phyloP scores from a whole-genome alignment of 1,284 basidiomycete species.

The Boletus coffeatus region DNA sequence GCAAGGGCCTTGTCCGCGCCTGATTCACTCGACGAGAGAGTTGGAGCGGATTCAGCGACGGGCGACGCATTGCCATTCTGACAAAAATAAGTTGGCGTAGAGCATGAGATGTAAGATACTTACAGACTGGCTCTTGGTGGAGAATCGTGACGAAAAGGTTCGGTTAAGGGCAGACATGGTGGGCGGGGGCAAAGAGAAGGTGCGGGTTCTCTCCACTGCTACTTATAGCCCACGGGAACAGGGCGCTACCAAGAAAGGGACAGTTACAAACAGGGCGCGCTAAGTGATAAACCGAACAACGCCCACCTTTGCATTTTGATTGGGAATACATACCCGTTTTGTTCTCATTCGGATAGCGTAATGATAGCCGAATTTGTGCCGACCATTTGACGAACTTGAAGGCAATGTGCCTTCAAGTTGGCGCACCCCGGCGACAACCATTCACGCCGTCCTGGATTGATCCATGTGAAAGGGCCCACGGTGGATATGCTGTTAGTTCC shows the following conservation, averaged over 20 bases:
- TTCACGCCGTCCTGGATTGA: background rate
- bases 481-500: background rate
- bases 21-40: constrained; percentile 15
- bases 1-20: constrained; percentile 22
- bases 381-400: background rate
- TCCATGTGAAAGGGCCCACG: background rate
- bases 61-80: constrained; percentile 16
- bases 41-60: constrained; percentile 8
- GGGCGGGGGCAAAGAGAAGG: constrained; percentile 6
- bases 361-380: background rate
- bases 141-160: constrained; percentile 28
- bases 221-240: constrained; percentile 23
- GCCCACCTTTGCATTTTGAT: constrained; percentile 6
- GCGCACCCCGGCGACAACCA: background rate
- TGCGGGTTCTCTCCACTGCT: background rate
- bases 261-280: constrained; percentile 8
- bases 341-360: constrained; percentile 4
- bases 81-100: background rate
- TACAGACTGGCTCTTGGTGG: constrained; percentile 25
- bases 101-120: background rate
- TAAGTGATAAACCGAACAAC: constrained; percentile 22
- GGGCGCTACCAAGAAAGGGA: constrained; percentile 17
- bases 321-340: background rate
- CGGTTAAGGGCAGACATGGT: constrained; percentile 27
- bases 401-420: background rate